These are phyloP conservation scores for Yamagishiella unicocca DNA, from an alignment of 139 green algal genomes.

Conservation along the genomic window DNA sequence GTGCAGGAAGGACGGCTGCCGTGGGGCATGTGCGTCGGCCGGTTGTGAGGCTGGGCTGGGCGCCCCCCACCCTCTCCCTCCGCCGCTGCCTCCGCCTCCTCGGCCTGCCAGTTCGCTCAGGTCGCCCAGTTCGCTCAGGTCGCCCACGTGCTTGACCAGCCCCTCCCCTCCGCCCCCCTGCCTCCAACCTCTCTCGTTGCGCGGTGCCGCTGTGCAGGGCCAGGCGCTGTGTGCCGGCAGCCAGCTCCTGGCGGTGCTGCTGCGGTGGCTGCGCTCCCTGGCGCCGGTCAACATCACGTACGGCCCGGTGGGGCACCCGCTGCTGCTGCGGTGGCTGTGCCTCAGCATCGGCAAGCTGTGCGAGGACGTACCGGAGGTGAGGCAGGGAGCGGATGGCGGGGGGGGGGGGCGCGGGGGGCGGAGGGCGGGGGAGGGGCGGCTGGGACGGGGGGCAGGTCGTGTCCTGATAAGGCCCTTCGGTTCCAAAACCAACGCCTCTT, in stretches of 20 bases:
- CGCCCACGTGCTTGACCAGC: neutral
- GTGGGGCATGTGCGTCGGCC: neutral
- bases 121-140: neutral
- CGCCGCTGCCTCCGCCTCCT: neutral
- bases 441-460: neutral
- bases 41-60: neutral
- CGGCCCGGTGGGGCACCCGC: constrained; percentile 46
- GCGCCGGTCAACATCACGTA: constrained; percentile 56
- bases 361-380: constrained; percentile 72
- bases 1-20: neutral
- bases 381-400: no score
- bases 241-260: constrained; percentile 68
- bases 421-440: neutral
- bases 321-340: constrained; percentile 95
- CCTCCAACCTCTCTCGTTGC: neutral
- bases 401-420: no score
- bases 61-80: neutral
- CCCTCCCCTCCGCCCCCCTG: neutral
- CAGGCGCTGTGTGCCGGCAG: constrained; percentile 64
- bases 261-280: constrained; percentile 66
- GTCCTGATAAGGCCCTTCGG: neutral
- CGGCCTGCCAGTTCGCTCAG: neutral
- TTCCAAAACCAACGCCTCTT: neutral
- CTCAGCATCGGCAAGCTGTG: constrained; percentile 92
- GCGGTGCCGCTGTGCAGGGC: no score